Base-by-base conservation (phyloP, 2,329 filamentous ascomycete genomes). In the Paecilomyces niveus region DNA sequence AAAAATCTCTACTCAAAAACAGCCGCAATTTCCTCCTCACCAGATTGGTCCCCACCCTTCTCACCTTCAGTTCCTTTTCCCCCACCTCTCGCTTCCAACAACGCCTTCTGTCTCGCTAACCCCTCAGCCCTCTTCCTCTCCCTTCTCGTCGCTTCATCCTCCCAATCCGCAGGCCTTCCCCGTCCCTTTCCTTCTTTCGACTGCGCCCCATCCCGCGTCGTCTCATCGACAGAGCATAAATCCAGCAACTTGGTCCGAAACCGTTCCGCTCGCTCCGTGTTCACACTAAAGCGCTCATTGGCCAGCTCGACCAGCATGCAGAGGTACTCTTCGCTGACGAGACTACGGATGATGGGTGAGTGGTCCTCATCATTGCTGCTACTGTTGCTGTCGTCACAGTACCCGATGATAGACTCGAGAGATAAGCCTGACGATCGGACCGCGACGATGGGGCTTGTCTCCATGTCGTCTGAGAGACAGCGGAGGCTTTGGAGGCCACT, bases 341-440 rank as follows among this genome's bases (percentile, higher is more conserved):
- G 72, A 45, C 78, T 80, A 22, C 77, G 67, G 13, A 81, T 78
- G 3, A 77, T 70, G 7, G 69, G 77, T 53, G 65, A 57, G 61
- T 76, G 63, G 3, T 68, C 72, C 21, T 82, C 70, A 6, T 65
- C 22, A 22, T 22, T 22, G 22, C 22, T 29, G 26, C 26, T 56
- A 72, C 69, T 59, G 54, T 72, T 65, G 56, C 75, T 68, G 53
- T 76, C 59, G 3, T 62, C 58, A n/a, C 63, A 69, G 54, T 74
- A 80, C 0, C 90, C 93, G 32, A 97, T 81, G 26, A 97, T 81
- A 1, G 89, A 90, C 74, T 96, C 90, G 61, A 97, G 85, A 0
- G 85, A 83, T 1, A 97, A 80, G 0, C 92, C 92, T 72, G 90
- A 89, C 4, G 90, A 92, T 18, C 93, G 85, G 32, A 97, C 85